Evolutionary conservation across 202 grass and related monocot genomes (phyloP).

Genomic region (Digitaria exilis): DNA sequence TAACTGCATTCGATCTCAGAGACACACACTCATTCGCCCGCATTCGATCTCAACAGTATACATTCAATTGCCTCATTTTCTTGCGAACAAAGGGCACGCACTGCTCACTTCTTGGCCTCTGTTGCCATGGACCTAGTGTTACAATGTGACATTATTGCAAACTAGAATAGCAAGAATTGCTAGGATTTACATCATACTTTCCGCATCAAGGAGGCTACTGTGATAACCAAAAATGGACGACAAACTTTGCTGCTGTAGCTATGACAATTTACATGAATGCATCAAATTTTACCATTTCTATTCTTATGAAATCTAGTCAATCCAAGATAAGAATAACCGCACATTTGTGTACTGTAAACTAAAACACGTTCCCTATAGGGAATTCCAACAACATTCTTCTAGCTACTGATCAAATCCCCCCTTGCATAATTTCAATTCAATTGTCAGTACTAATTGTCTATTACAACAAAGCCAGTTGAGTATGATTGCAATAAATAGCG

Average conservation of each 20-base stretch:
- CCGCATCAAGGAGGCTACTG: background rate
- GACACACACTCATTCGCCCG: too few species aligned
- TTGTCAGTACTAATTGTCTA: background rate
- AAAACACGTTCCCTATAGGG: background rate
- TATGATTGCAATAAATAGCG: background rate
- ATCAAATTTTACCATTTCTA: background rate
- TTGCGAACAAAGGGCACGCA: too few species aligned
- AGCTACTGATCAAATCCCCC: background rate
- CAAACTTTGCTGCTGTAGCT: background rate
- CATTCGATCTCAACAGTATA: too few species aligned
- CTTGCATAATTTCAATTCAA: slow-evolving; percentile 1
- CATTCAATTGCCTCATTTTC: too few species aligned
- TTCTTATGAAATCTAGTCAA: background rate
- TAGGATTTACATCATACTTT: background rate
- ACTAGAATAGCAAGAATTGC: too few species aligned
- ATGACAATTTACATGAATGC: slow-evolving; percentile 10
- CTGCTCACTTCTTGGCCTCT: too few species aligned
- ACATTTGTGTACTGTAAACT: background rate
- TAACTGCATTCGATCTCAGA: too few species aligned
- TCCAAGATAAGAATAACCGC: background rate
- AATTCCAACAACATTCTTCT: slow-evolving; percentile 1
- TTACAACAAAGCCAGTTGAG: slow-evolving; percentile 9
- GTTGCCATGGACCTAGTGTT: too few species aligned
- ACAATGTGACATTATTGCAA: too few species aligned
- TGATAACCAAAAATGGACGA: background rate